These are phyloP conservation scores for Cutaneotrichosporon sp. DNA, from an alignment of 1,284 basidiomycete genomes.

Conservation along the genomic window DNA sequence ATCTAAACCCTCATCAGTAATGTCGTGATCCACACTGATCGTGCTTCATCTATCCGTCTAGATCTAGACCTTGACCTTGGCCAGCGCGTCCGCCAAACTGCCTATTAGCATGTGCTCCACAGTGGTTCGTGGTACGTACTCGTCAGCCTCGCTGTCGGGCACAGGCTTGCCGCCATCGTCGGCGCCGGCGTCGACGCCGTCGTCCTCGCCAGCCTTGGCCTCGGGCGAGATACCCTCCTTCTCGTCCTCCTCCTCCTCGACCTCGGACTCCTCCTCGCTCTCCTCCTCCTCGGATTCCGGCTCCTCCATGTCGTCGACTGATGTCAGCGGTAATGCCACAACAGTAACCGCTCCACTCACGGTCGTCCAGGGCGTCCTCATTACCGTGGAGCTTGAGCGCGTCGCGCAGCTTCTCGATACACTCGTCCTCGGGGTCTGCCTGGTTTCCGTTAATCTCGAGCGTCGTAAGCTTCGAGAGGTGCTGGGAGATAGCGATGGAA, in stretches of 20 bases:
- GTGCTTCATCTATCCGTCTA: background rate
- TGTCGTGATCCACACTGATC: background rate
- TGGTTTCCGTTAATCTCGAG: slow-evolving; percentile 88
- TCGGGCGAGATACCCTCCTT: slow-evolving; percentile 45
- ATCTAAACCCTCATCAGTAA: background rate
- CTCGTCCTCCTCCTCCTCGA: slow-evolving; percentile 46
- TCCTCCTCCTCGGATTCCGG: slow-evolving; percentile 54
- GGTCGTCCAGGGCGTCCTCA: slow-evolving; percentile 72
- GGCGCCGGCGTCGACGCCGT: slow-evolving; percentile 34
- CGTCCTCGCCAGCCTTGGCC: slow-evolving; percentile 38
- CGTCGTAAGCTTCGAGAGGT: slow-evolving; percentile 57
- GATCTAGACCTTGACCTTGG: slow-evolving; percentile 30
- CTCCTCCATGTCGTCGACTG: slow-evolving; percentile 62
- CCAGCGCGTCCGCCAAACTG: slow-evolving; percentile 43
- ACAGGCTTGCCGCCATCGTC: slow-evolving; percentile 28
- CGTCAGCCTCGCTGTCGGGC: slow-evolving; percentile 38
- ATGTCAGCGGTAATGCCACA: too few species aligned
- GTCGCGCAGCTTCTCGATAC: slow-evolving; percentile 60
- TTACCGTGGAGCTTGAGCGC: slow-evolving; percentile 69
- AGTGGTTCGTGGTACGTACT: slow-evolving; percentile 32
- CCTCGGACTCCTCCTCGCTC: slow-evolving; percentile 50
- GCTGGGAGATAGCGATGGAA: slow-evolving; percentile 60
- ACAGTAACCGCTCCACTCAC: slow-evolving; percentile 39
- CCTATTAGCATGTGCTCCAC: too few species aligned
- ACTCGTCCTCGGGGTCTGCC: slow-evolving; percentile 72